phyloP scores from a whole-genome alignment of 805 yeast species.

The Wickerhamiella slavikovae region DNA sequence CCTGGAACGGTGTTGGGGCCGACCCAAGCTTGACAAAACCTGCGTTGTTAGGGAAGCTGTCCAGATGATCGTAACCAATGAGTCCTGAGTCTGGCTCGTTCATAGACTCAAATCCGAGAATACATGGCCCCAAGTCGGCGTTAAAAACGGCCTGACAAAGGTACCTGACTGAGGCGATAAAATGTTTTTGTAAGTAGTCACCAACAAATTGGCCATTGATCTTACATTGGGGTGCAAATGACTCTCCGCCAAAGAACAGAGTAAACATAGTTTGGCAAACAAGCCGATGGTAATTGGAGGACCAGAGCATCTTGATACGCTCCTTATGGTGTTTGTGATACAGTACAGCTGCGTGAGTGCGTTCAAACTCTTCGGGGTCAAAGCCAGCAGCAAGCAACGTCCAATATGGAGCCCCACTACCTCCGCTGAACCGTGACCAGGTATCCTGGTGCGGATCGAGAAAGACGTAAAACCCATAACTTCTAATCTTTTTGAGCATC shows the following conservation, averaged over 20 bases:
- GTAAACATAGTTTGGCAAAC: slow-evolving; percentile 77
- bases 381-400: slow-evolving; percentile 80
- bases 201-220: slow-evolving; percentile 62
- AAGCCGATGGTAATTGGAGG: slow-evolving; percentile 58
- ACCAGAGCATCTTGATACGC: slow-evolving; percentile 67
- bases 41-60: slow-evolving; percentile 6
- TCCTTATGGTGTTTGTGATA: slow-evolving; percentile 30
- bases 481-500: slow-evolving; percentile 29
- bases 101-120: slow-evolving; percentile 59
- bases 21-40: slow-evolving; percentile 49
- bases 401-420: slow-evolving; percentile 91
- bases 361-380: slow-evolving; percentile 43
- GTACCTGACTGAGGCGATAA: slow-evolving; percentile 29
- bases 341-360: slow-evolving; percentile 60
- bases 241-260: slow-evolving; percentile 57
- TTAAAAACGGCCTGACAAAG: slow-evolving; percentile 25
- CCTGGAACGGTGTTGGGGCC: slow-evolving; percentile 63
- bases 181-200: slow-evolving; percentile 48
- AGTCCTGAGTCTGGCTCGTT: slow-evolving; percentile 73
- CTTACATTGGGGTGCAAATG: slow-evolving; percentile 51
- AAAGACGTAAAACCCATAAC: slow-evolving; percentile 55
- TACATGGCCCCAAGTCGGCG: slow-evolving; percentile 18
- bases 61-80: slow-evolving; percentile 39
- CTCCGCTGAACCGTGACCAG: slow-evolving; percentile 83
- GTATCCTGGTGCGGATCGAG: slow-evolving; percentile 87